Evolutionary conservation across 805 yeast genomes (phyloP), one percentile per base, ranked within the genome.

Genomic region (Candida lessepsii): DNA sequence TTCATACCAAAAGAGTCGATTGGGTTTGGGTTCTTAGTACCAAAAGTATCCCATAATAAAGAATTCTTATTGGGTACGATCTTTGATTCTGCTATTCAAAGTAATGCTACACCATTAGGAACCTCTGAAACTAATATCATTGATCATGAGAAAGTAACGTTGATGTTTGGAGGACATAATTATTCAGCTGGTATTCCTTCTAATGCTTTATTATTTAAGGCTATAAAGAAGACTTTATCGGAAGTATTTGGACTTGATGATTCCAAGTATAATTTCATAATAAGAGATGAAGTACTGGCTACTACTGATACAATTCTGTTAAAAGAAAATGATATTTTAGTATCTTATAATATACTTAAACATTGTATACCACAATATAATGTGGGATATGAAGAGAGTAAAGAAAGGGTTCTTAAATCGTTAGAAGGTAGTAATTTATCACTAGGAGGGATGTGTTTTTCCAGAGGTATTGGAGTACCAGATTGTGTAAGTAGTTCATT

Each of bases 1-100:
- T 15, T 67, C 19, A 58, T 65, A 14, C 71, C 70, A 2, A 39
- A 49, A 17, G 49, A 58, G 8, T 57, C 64, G 23, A 70, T 74
- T 42, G 96, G 97, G 27, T 91, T 91, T 70, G 99, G 99, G 1
- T 87, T 84, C 51, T 71, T 91, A 34, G 84, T 90, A 8, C 99
- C 99, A 2, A 54, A 55, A 40, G 40, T 52, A 6, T 67, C 70
- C 44, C 35, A 49, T 5, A 80, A 81, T 47, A 69, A 73, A 3
- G 80, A 78, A 35, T 68, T 75, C 14, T 62, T 89, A 11, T 66
- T 91, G 21, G 99, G 99, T 2, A 87, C 88, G 5, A 88, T 93
- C 14, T 91, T 83, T 62, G 98, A 91, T 59, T 86, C 96, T 1
- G 88, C 87, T 40, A 77, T 87, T 16, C 93, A 86, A 53, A 73